phyloP scores from a whole-genome alignment of 2,329 filamentous ascomycete species.

The Cladosporium cucumerinum region DNA sequence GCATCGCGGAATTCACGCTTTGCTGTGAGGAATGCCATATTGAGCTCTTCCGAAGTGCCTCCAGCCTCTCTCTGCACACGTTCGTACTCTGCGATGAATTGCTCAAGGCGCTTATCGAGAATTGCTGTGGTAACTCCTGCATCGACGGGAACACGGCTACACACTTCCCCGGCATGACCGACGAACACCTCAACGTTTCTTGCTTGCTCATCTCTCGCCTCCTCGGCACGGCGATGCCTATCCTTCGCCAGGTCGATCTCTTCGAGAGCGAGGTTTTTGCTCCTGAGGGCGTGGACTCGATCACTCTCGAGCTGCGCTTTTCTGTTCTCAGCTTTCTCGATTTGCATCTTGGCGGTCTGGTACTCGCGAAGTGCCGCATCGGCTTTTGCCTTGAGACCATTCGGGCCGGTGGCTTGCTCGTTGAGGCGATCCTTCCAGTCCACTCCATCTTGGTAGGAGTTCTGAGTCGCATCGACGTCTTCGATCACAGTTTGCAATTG shows the following conservation, averaged over 20 bases:
- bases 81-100: slow-evolving; percentile 31
- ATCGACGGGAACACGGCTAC: slow-evolving; percentile 28
- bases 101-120: slow-evolving; percentile 33
- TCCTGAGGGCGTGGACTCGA: slow-evolving; percentile 37
- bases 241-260: slow-evolving; percentile 35
- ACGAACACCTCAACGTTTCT: slow-evolving; percentile 27
- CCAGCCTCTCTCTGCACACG: slow-evolving; percentile 30
- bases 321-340: slow-evolving; percentile 33
- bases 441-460: slow-evolving; percentile 49
- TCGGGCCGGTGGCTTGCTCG: slow-evolving; percentile 26
- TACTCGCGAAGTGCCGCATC: slow-evolving; percentile 32
- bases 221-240: slow-evolving; percentile 30
- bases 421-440: slow-evolving; percentile 45
- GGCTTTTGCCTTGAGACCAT: slow-evolving; percentile 31
- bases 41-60: slow-evolving; percentile 33
- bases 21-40: slow-evolving; percentile 28
- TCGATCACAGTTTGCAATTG: slow-evolving; percentile 56
- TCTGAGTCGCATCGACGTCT: slow-evolving; percentile 42
- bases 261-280: slow-evolving; percentile 43
- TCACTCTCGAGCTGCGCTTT: slow-evolving; percentile 32
- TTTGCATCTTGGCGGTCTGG: slow-evolving; percentile 22
- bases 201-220: slow-evolving; percentile 30
- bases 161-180: slow-evolving; percentile 24
- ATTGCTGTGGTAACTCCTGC: slow-evolving; percentile 32
- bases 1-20: slow-evolving; percentile 27